These are phyloP conservation scores for Globisporangium canariense DNA, from an alignment of 352 stramenopile genomes.

Conservation along the genomic window DNA sequence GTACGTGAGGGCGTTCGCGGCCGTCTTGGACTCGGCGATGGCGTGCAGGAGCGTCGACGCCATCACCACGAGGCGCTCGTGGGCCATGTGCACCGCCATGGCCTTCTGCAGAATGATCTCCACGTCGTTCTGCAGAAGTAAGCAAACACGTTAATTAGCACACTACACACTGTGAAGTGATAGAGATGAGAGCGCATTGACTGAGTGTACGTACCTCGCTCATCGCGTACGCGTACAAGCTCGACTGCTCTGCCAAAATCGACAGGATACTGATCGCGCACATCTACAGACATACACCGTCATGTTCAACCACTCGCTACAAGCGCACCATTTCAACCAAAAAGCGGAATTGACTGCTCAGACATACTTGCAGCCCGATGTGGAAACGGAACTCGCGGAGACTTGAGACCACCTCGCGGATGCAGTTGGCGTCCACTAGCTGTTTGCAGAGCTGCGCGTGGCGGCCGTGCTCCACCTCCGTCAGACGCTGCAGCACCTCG, in stretches of 20 bases:
- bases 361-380: slow-evolving; percentile 36
- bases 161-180: background rate
- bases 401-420: slow-evolving; percentile 31
- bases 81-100: slow-evolving; percentile 32
- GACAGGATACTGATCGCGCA: slow-evolving; percentile 44
- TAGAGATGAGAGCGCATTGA: background rate
- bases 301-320: background rate
- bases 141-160: background rate
- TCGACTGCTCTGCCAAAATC: slow-evolving; percentile 37
- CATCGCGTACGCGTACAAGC: slow-evolving; percentile 61
- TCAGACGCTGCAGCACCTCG: slow-evolving; percentile 36
- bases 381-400: slow-evolving; percentile 75
- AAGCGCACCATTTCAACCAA: too few relatives aligned
- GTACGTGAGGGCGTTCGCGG: slow-evolving; percentile 33
- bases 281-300: slow-evolving; percentile 19
- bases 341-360: background rate
- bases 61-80: slow-evolving; percentile 44
- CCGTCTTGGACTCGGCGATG: slow-evolving; percentile 41
- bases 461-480: slow-evolving; percentile 21
- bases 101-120: slow-evolving; percentile 49
- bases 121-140: slow-evolving; percentile 21
- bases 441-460: slow-evolving; percentile 25
- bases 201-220: slow-evolving; percentile 27
- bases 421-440: slow-evolving; percentile 41
- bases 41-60: slow-evolving; percentile 34